Base-by-base conservation (phyloP, 164 flowering plant species). In the Macadamia integrifolia region DNA sequence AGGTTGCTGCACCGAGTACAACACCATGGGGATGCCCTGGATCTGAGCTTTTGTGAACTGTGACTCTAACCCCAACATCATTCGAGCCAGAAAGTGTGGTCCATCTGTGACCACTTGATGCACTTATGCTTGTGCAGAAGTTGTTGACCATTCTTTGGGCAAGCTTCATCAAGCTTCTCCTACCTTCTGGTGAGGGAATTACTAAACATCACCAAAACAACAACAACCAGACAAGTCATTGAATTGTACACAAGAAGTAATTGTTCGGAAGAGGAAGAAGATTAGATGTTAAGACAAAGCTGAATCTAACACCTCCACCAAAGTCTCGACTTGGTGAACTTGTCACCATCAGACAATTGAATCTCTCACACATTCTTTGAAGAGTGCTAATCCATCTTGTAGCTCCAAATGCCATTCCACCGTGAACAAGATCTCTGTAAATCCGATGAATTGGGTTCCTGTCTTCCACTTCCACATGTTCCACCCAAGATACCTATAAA, bases 91-190 rank as follows among this genome's bases (percentile, higher is more conserved):
- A 77, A 42, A 83, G 71, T 1, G 84, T 79, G 15, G 83, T 81
- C 84, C 81, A 77, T 9, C 78, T 75, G n/a, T 84, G 85, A 15
- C 79, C 71, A 30, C 66, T 74, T 0, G 87, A 79, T 6, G 84
- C 72, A 72, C 82, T 82, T 14, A 84, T 78, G 76, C 84, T 78
- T 0, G 82, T 75, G 59, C 87, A 85, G 71, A 85, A 87, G 61
- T 50, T 79, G 71, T 61, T 80, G 18, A 84, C 80, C 90, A 86
- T 83, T 64, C 90, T 80, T 64, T 85, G 88, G 6, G 86, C 76
- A 29, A 87, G 86, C 60, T 78, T 79, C 88, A 85, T 85, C 85
- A 85, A 74, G 84, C 85, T 87, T 71, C 75, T 77, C 77, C 77
- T 87, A 0, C 91, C 88, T 0, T 80, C 82, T 0, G 74, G 72